A percentile compares a stretch with the other conserved stretches of the same genome.
These are phyloP conservation scores for Aspergillus luchuensis DNA, from an alignment of 2,329 filamentous ascomycete species.

Conservation along the genomic window DNA sequence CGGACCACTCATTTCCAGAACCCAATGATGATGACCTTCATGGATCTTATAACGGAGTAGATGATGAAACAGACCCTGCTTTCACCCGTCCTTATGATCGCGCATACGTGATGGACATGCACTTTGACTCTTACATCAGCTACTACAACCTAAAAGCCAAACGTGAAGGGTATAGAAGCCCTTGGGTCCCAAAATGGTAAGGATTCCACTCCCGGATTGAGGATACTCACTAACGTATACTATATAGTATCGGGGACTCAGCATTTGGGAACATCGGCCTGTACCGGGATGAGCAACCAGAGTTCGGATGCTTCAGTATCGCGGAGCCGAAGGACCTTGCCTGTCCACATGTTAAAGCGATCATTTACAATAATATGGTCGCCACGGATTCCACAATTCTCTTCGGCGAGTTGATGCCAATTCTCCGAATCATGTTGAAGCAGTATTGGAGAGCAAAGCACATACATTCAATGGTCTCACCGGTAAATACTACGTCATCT, in stretches of 20 bases:
- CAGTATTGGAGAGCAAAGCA: slow-evolving; percentile 12
- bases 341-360: slow-evolving; percentile 17
- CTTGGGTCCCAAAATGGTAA: slow-evolving; percentile 14
- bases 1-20: slow-evolving; percentile 5
- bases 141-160: background rate
- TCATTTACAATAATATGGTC: slow-evolving; percentile 21
- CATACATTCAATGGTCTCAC: slow-evolving; percentile 17
- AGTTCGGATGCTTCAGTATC: slow-evolving; percentile 15
- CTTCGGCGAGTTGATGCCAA: slow-evolving; percentile 15
- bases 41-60: slow-evolving; percentile 2
- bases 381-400: slow-evolving; percentile 17
- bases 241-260: slow-evolving; percentile 16
- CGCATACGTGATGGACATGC: slow-evolving; percentile 7
- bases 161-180: background rate
- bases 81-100: slow-evolving; percentile 8
- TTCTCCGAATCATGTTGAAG: slow-evolving; percentile 17
- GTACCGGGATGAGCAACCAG: slow-evolving; percentile 15
- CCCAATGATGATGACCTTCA: slow-evolving; percentile 5
- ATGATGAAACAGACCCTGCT: slow-evolving; percentile 1
- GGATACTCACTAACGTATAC: slow-evolving; percentile 1
- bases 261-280: slow-evolving; percentile 10
- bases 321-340: slow-evolving; percentile 9
- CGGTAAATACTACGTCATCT: slow-evolving; percentile 8
- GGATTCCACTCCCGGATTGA: background rate
- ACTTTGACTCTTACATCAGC: slow-evolving; percentile 9